Conservation (phyloP, 108 stramenopile genomes). For the Pseudonitzschia multiseries region DNA sequence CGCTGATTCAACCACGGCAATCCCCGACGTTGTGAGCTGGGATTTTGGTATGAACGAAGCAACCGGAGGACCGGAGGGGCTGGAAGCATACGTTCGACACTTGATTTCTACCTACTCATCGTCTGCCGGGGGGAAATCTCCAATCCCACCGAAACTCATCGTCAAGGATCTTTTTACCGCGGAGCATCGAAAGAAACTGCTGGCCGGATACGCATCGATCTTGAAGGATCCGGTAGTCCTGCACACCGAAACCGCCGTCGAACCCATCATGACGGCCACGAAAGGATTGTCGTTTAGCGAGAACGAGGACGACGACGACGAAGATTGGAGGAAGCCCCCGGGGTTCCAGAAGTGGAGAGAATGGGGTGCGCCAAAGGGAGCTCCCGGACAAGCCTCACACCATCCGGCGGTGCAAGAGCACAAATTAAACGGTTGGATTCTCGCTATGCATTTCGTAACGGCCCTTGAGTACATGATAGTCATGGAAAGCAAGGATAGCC, state of each 20-base stretch:
- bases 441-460: constrained; percentile 68
- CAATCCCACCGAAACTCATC: constrained; percentile 51
- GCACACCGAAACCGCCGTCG: constrained; percentile 46
- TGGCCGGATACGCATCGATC: constrained; percentile 19
- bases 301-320: constrained; percentile 19
- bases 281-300: neutral
- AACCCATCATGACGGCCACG: constrained; percentile 31
- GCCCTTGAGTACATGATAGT: constrained; percentile 42
- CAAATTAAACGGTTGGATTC: constrained; percentile 61
- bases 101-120: constrained; percentile 19
- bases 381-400: constrained; percentile 61
- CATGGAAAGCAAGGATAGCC: neutral
- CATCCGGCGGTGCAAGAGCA: constrained; percentile 75
- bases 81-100: constrained; percentile 65
- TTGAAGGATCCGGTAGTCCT: constrained; percentile 49
- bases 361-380: constrained; percentile 64
- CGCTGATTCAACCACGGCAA: neutral
- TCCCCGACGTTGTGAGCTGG: constrained; percentile 68
- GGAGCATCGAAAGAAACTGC: constrained; percentile 26
- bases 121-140: neutral
- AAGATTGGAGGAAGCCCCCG: constrained; percentile 32
- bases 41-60: constrained; percentile 80
- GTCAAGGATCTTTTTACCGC: constrained; percentile 65
- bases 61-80: constrained; percentile 40
- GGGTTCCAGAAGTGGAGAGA: constrained; percentile 68